Evolutionary conservation across 495 filamentous ascomycete species (phyloP).

Genomic region (Penicillium coffeae): DNA sequence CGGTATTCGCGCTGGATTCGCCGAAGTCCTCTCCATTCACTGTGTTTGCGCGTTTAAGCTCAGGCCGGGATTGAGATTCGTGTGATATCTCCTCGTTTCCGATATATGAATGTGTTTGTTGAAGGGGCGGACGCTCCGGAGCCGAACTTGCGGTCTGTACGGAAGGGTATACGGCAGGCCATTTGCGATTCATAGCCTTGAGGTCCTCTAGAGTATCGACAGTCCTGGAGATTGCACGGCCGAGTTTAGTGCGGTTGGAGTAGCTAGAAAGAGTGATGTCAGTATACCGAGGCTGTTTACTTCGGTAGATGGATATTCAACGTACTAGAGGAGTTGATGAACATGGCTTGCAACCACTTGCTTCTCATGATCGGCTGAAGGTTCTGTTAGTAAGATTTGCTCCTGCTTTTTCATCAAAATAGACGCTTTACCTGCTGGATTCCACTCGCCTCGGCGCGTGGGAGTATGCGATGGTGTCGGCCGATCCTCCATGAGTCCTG

Average conservation of each 20-base stretch:
- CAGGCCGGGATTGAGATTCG: conserved; percentile 45
- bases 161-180: conserved; percentile 94
- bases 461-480: conserved; percentile 58
- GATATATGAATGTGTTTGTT: conserved; percentile 49
- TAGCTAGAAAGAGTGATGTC: conserved; percentile 58
- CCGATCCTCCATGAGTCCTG: conserved; percentile 63
- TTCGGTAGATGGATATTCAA: conserved; percentile 3
- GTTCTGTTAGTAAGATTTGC: conserved; percentile 1
- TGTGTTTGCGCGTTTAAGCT: conserved; percentile 65
- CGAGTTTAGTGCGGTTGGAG: conserved; percentile 80
- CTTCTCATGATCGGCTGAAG: conserved; percentile 53
- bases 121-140: conserved; percentile 41
- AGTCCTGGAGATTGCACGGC: conserved; percentile 75
- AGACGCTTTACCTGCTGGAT: conserved; percentile 34
- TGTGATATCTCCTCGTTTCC: conserved; percentile 29
- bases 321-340: conserved; percentile 65
- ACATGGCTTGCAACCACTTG: conserved; percentile 65
- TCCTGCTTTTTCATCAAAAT: background rate
- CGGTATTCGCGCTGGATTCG: conserved; percentile 69
- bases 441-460: conserved; percentile 45
- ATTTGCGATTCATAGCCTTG: conserved; percentile 82
- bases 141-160: conserved; percentile 59
- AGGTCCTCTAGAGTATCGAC: conserved; percentile 77
- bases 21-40: conserved; percentile 54
- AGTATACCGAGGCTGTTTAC: conserved; percentile 16